Evolutionary conservation across 106 monocot genomes (phyloP).

Genomic region (Dendrobium catenatum): DNA sequence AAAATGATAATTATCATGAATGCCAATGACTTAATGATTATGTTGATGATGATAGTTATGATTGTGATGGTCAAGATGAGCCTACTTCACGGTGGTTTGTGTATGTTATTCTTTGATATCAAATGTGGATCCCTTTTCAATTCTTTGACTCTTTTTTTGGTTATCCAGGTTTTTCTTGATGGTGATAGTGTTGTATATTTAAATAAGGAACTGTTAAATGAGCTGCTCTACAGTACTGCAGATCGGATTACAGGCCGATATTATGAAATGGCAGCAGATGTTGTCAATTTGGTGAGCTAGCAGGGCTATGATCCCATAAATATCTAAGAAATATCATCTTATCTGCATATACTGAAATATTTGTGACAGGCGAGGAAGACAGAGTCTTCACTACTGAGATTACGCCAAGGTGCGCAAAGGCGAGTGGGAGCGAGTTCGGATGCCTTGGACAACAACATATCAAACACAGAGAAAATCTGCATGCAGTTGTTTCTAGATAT

Average conservation of each 20-base stretch:
- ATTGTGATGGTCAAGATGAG: not conserved
- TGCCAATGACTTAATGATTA: too few relatives aligned
- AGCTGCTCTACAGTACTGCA: constrained; percentile 36
- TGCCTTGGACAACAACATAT: constrained; percentile 63
- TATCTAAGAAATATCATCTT: not conserved
- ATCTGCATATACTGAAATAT: not conserved
- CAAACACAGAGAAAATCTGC: constrained; percentile 91
- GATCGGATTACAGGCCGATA: constrained; percentile 71
- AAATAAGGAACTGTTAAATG: constrained; percentile 34
- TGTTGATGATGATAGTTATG: not conserved
- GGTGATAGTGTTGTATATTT: constrained; percentile 48
- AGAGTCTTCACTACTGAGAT: constrained; percentile 76
- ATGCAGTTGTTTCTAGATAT: constrained; percentile 98
- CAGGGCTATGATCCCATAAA: not conserved
- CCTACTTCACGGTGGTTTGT: too few relatives aligned
- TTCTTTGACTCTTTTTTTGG: not conserved
- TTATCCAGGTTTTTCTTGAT: constrained; percentile 61
- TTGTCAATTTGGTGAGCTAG: constrained; percentile 71
- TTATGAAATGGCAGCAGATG: constrained; percentile 71
- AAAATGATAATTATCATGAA: too few relatives aligned
- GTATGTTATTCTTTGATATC: too few relatives aligned
- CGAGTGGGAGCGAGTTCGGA: constrained; percentile 73
- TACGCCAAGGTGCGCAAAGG: constrained; percentile 88
- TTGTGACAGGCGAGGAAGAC: constrained; percentile 71
- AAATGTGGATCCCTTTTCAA: not conserved